Conservation (phyloP, 1,284 basidiomycete species). For the Cutaneotrichosporon cutaneum region DNA sequence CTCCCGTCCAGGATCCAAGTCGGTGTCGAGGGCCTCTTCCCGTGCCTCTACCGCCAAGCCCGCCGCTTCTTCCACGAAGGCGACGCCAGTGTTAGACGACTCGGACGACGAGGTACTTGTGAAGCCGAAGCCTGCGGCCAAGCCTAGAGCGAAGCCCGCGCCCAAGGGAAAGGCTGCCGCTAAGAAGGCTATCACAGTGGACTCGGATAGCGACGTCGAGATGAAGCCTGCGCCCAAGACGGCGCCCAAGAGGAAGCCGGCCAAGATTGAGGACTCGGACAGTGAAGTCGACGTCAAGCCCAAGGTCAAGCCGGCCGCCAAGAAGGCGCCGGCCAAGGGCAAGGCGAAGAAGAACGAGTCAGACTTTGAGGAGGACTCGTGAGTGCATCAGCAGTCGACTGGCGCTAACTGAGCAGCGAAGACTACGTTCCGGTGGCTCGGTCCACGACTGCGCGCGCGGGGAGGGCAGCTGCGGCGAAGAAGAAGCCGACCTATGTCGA, state of each 20-base stretch:
- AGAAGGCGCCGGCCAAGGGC: constrained; percentile 19
- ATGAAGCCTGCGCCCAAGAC: constrained; percentile 16
- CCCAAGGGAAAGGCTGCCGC: constrained; percentile 9
- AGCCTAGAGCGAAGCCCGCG: constrained; percentile 7
- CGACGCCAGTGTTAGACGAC: constrained; percentile 25
- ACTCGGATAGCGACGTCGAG: background rate
- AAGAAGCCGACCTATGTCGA: constrained; percentile 28
- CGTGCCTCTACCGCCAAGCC: constrained; percentile 15
- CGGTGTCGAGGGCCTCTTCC: constrained; percentile 5
- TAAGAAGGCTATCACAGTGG: constrained; percentile 1
- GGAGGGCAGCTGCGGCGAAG: constrained; percentile 16
- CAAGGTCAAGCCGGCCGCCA: constrained; percentile 14
- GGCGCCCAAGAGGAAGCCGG: background rate
- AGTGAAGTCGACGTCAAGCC: constrained; percentile 7
- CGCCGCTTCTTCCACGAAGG: constrained; percentile 28
- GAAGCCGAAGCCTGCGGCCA: constrained; percentile 17
- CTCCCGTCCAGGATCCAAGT: constrained; percentile 39
- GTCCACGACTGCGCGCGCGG: constrained; percentile 13
- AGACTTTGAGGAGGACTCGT: constrained; percentile 26
- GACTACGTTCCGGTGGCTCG: constrained; percentile 2
- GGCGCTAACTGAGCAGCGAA: constrained; percentile 1
- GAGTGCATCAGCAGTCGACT: background rate
- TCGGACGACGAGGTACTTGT: constrained; percentile 20
- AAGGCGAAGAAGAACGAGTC: constrained; percentile 21
- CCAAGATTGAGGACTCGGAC: constrained; percentile 10